Base-by-base conservation (phyloP, 2,329 filamentous ascomycete genomes). In the Beauveria sp. region DNA sequence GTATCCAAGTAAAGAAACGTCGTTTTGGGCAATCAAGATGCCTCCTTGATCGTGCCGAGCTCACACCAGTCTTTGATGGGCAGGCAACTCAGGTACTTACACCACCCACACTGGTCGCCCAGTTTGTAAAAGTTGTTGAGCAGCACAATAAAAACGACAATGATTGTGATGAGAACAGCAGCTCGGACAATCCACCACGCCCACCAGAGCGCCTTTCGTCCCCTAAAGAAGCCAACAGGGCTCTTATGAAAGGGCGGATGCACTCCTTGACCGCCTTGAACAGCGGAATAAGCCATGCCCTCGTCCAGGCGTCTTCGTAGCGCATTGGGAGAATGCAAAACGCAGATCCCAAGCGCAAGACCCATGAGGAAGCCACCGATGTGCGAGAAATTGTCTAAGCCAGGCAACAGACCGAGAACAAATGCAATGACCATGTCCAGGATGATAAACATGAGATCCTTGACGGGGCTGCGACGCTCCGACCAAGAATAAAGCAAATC, bases 361-460 rank as follows among this genome's bases (percentile, higher is more conserved):
- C 95, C 95, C 86, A 96, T 96, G 56, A 96, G 76, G 73, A 98
- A 97, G 2, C 95, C 95, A 60, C 95, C 95, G 65, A 99, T 97
- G 68, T 99, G 95, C 18, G 91, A 90, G 74, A 98, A 99, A 75
- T 99, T 99, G 79, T 99, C 95, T 52, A 99, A 77, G 9, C 93
- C 93, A 0, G 95, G 95, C 1, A 99, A 82, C 4, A 99, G 82
- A 40, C 95, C 95, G 2, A 99, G 83, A 18, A 95, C 91, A 71
- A 99, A 97, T 0, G 92, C 91, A 66, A 99, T 92, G 66, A 87
- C 78, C 64, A 98, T 85, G 69, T 97, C 93, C 61, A 97, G 76
- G 52, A 93, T 65, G 72, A 98, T 89, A 74, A 96, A 96, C 59
- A 90, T 77, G n/a, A 99, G 78, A 69, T 98, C 95, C 67, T 90